A percentile compares a stretch with the other conserved stretches of the same genome.
phyloP scores from a whole-genome alignment of 2,329 filamentous ascomycete species.

The Fonsecaea multimorphosa region DNA sequence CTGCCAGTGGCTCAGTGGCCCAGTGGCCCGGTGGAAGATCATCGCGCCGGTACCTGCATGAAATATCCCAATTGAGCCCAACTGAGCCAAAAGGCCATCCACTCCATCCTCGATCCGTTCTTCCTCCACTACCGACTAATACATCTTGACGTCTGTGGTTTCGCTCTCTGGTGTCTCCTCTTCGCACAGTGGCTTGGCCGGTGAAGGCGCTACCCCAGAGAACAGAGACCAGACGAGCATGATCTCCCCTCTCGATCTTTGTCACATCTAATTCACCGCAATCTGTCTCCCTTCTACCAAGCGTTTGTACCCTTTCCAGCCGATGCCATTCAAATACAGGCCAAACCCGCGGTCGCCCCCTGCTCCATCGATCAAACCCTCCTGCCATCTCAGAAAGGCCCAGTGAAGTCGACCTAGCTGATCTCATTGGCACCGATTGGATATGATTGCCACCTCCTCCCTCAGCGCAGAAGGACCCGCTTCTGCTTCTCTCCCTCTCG shows the following conservation, averaged over 20 bases:
- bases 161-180: conserved; percentile 1
- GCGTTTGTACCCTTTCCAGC: neutral
- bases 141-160: conserved; percentile 15
- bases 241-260: neutral
- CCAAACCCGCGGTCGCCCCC: neutral
- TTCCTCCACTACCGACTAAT: conserved; percentile 2
- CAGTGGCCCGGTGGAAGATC: neutral
- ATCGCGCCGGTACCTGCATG: conserved; percentile 16
- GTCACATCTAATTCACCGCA: conserved; percentile 5
- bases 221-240: neutral
- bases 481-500: conserved; percentile 19
- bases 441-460: conserved; percentile 25
- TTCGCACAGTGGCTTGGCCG: neutral
- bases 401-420: neutral
- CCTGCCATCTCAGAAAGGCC: neutral
- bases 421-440: neutral
- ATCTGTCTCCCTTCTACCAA: neutral
- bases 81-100: neutral
- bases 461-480: conserved; percentile 12
- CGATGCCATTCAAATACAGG: neutral
- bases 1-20: neutral
- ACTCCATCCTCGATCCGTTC: neutral
- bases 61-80: conserved; percentile 1
- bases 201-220: neutral
- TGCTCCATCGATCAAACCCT: conserved; percentile 16